These are phyloP conservation scores for Yamadazyma phyllophila DNA, from an alignment of 805 yeast species.

Conservation along the genomic window DNA sequence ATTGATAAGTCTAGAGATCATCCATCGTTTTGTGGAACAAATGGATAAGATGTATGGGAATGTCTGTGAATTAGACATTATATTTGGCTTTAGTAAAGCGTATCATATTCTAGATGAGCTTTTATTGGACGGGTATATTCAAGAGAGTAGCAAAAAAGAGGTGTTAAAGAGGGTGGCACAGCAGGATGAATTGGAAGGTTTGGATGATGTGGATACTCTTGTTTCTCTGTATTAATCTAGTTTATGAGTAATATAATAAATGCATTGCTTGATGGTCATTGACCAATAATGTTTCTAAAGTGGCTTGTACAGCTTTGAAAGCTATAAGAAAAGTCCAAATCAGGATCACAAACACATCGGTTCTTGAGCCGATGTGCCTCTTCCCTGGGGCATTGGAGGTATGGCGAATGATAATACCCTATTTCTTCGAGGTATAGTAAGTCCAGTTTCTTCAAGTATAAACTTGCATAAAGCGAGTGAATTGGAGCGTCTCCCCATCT, in stretches of 20 bases:
- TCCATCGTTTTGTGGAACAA: slow-evolving; percentile 92
- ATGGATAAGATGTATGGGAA: slow-evolving; percentile 96
- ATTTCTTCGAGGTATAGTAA: slow-evolving; percentile 71
- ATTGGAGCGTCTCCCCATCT: slow-evolving; percentile 95
- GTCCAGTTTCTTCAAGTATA: slow-evolving; percentile 55
- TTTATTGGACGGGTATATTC: slow-evolving; percentile 81
- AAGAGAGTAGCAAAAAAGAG: slow-evolving; percentile 79
- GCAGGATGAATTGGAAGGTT: slow-evolving; percentile 83
- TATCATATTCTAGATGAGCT: slow-evolving; percentile 90
- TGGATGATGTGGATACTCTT: slow-evolving; percentile 56
- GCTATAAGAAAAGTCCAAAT: slow-evolving; percentile 29
- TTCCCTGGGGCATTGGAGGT: slow-evolving; percentile 55
- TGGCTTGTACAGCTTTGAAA: slow-evolving; percentile 23
- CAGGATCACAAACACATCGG: slow-evolving; percentile 39
- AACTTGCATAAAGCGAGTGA: slow-evolving; percentile 74
- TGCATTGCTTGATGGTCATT: neutral
- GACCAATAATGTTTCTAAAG: slow-evolving; percentile 12
- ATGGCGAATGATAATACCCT: slow-evolving; percentile 75
- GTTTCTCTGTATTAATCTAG: slow-evolving; percentile 22
- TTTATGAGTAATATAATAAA: neutral
- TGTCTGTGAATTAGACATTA: slow-evolving; percentile 94
- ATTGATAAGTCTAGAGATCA: slow-evolving; percentile 75
- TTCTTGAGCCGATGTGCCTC: slow-evolving; percentile 21
- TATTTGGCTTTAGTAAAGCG: slow-evolving; percentile 92
- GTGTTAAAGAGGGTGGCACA: slow-evolving; percentile 73